These are phyloP conservation scores for Neoboletus magnificus DNA, from an alignment of 768 basidiomycete species.

Conservation along the genomic window DNA sequence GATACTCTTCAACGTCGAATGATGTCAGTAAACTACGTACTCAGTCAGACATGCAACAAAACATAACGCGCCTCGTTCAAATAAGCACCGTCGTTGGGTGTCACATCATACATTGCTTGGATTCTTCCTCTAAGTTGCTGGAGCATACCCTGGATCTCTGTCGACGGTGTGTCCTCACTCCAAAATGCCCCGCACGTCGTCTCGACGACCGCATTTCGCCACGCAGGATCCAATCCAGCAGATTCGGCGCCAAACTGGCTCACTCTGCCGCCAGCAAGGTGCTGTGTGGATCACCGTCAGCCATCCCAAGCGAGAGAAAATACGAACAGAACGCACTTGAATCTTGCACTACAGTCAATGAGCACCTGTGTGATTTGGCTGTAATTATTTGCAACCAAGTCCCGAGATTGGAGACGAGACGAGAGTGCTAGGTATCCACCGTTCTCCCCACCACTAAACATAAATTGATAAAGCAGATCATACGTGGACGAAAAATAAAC, in stretches of 20 bases:
- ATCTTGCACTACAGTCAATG: background rate
- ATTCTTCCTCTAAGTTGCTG: constrained; percentile 10
- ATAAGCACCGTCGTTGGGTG: constrained; percentile 39
- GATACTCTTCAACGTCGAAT: constrained; percentile 37
- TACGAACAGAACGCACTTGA: constrained; percentile 6
- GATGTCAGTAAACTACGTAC: constrained; percentile 28
- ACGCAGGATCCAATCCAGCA: constrained; percentile 45
- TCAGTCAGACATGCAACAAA: background rate
- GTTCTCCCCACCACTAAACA: constrained; percentile 11
- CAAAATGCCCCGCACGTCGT: constrained; percentile 3
- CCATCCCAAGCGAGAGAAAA: background rate
- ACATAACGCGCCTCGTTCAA: constrained; percentile 45
- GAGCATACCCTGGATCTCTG: constrained; percentile 11
- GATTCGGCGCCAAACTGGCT: constrained; percentile 33
- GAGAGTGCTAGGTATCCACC: constrained; percentile 11
- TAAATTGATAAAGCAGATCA: constrained; percentile 14
- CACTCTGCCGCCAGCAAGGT: constrained; percentile 46
- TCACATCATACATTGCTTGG: constrained; percentile 23
- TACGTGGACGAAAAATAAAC: constrained; percentile 23
- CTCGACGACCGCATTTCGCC: constrained; percentile 39
- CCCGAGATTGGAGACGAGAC: constrained; percentile 35
- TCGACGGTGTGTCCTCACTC: constrained; percentile 15
- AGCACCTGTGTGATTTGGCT: constrained; percentile 24
- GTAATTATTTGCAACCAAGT: constrained; percentile 22
- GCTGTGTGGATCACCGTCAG: constrained; percentile 26